Conservation (phyloP, 352 stramenopile species). For the Phytophthora citricola region DNA sequence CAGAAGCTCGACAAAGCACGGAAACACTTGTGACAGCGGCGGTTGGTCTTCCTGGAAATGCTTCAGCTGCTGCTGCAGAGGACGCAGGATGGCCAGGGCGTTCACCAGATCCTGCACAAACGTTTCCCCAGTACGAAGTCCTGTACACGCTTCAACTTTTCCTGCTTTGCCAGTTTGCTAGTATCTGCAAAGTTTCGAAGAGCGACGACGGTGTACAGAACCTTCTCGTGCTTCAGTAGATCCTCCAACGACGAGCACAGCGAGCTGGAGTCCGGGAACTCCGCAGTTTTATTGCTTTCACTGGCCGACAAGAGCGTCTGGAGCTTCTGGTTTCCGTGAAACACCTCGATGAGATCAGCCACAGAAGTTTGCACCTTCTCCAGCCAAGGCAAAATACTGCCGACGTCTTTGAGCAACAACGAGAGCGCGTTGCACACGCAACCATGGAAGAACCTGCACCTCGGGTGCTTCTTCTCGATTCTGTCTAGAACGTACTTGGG, state of each 20-base stretch:
- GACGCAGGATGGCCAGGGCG: conserved; percentile 59
- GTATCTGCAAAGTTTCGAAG: conserved; percentile 67
- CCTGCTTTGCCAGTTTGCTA: conserved; percentile 45
- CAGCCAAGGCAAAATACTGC: conserved; percentile 60
- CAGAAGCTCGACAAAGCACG: conserved; percentile 56
- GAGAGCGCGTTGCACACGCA: conserved; percentile 58
- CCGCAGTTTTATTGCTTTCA: conserved; percentile 21
- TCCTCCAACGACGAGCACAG: conserved; percentile 53
- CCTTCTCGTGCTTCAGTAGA: conserved; percentile 57
- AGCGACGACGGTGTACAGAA: conserved; percentile 61
- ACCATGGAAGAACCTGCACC: conserved; percentile 75
- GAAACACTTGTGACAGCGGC: conserved; percentile 63
- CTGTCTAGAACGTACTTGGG: conserved; percentile 50
- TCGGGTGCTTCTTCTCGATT: conserved; percentile 64
- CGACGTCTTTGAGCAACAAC: conserved; percentile 61
- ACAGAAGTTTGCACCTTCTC: conserved; percentile 45
- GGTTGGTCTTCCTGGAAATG: conserved; percentile 50
- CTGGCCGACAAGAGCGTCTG: conserved; percentile 30
- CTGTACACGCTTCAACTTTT: conserved; percentile 58
- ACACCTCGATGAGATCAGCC: conserved; percentile 45
- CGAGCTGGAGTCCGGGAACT: conserved; percentile 37
- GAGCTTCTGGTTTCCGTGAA: conserved; percentile 54
- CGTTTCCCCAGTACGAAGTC: conserved; percentile 70
- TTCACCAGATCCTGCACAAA: conserved; percentile 68
- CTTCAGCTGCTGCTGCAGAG: conserved; percentile 61